phyloP scores from a whole-genome alignment of 768 basidiomycete genomes.

The Tylopilus sp. region DNA sequence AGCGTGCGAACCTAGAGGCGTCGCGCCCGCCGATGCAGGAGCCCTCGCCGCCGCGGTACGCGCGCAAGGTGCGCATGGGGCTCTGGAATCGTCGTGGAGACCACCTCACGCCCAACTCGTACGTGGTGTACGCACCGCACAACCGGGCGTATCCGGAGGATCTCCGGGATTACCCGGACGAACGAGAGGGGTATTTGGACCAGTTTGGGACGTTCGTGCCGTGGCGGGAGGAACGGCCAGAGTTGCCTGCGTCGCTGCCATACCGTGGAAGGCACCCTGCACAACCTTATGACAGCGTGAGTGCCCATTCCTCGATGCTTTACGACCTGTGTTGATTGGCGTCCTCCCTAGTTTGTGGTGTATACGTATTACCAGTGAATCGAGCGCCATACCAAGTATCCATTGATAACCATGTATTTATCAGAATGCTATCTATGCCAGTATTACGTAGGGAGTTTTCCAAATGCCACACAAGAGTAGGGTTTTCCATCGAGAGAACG shows the following conservation, averaged over 20 bases:
- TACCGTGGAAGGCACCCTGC: conserved; percentile 48
- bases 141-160: conserved; percentile 57
- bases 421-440: conserved; percentile 11
- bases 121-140: conserved; percentile 64
- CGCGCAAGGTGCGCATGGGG: conserved; percentile 46
- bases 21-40: conserved; percentile 28
- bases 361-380: conserved; percentile 33
- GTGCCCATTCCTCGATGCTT: conserved; percentile 15
- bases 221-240: conserved; percentile 46
- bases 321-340: background rate
- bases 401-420: conserved; percentile 16
- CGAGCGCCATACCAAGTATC: background rate
- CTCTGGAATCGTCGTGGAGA: conserved; percentile 79
- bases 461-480: background rate
- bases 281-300: conserved; percentile 54
- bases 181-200: conserved; percentile 54
- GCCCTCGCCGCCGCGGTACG: conserved; percentile 28
- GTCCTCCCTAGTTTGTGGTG: conserved; percentile 36
- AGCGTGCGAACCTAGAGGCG: conserved; percentile 21
- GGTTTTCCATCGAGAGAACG: background rate
- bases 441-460: background rate
- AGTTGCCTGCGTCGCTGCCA: conserved; percentile 63
- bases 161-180: conserved; percentile 54
- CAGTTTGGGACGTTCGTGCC: conserved; percentile 42
- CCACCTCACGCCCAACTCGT: conserved; percentile 53